Evolutionary conservation across 1,139 yeast genomes (phyloP).

Genomic region (Suhomyces wounanorum): DNA sequence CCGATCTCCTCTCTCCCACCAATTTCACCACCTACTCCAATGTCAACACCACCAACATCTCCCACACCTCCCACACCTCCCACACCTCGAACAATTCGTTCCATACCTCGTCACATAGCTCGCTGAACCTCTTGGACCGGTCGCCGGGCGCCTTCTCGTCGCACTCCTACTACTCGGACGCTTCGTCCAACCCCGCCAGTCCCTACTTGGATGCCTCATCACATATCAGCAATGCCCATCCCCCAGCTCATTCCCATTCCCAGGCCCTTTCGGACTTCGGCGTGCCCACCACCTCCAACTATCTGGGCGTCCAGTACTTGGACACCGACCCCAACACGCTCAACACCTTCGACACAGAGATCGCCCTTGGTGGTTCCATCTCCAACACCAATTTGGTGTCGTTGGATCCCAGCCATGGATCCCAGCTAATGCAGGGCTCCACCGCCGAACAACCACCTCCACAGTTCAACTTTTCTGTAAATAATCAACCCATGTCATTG

Average conservation of each 20-base stretch:
- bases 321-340: slow-evolving; percentile 15
- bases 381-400: slow-evolving; percentile 38
- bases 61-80: not conserved
- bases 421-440: not conserved
- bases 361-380: slow-evolving; percentile 44
- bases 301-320: slow-evolving; percentile 9
- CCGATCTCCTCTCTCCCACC: slow-evolving; percentile 15
- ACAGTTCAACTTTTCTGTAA: slow-evolving; percentile 18
- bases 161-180: slow-evolving; percentile 39
- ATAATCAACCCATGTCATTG: slow-evolving; percentile 16
- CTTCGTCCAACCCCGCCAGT: slow-evolving; percentile 41
- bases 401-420: not conserved
- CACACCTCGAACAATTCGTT: slow-evolving; percentile 1
- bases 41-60: slow-evolving; percentile 3
- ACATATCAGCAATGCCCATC: slow-evolving; percentile 25
- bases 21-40: slow-evolving; percentile 8
- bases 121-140: slow-evolving; percentile 13
- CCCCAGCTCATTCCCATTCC: slow-evolving; percentile 9
- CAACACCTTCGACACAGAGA: slow-evolving; percentile 35
- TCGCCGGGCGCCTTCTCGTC: slow-evolving; percentile 18
- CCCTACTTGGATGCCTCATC: slow-evolving; percentile 46
- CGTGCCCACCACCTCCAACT: not conserved
- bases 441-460: slow-evolving; percentile 9
- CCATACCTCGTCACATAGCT: slow-evolving; percentile 7
- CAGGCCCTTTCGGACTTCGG: slow-evolving; percentile 8